Evolutionary conservation across 31 red algal species (phyloP), one percentile per base, ranked within the genome.

Genomic region (Endocladia muricata): DNA sequence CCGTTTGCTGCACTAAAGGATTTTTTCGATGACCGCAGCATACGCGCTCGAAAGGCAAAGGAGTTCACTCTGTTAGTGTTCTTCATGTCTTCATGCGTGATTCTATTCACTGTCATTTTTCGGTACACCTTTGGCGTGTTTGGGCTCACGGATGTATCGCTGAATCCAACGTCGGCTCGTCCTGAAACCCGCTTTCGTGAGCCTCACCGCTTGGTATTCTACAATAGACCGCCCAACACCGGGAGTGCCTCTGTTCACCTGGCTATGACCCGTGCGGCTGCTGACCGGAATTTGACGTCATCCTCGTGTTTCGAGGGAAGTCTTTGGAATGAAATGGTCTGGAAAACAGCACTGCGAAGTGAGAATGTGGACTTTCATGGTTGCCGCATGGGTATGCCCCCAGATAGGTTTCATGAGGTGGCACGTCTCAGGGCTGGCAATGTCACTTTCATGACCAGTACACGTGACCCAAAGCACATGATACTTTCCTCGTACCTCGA

Each of bases 311-410:
- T 82, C 63, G 72, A 82, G 26, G 72, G 61, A 59, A 82, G 70
- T 55, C 65, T 71, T 48, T 82, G 78, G 78, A 82, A 82, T 61
- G 78, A 82, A 55, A 82, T 82, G 78, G 65, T 47, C 1, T 37
- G 70, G 6, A 48, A 57, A 28, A 82, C 78, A 3, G 72, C 72
- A 29, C 58, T 82, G 39, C 55, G 72, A 29, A 63, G 78, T 2
- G 44, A 66, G 28, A 39, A 82, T 15, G 78, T 82, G 3, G 78
- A 70, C 39, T 82, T 82, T 60, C 72, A 82, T 22, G 78, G 78
- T 1, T 82, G 78, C 34, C 78, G 72, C 48, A 82, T 66, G 3
- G 65, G 78, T 25, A 39, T 82, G 61, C 59, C 52, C 48, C 36
- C 23, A 39, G 35, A 71, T 15, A 26, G 78, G 1, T 82, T 68